Evolutionary conservation across 176 grass and related monocot genomes (phyloP).

Genomic region (Aegilops longissima): DNA sequence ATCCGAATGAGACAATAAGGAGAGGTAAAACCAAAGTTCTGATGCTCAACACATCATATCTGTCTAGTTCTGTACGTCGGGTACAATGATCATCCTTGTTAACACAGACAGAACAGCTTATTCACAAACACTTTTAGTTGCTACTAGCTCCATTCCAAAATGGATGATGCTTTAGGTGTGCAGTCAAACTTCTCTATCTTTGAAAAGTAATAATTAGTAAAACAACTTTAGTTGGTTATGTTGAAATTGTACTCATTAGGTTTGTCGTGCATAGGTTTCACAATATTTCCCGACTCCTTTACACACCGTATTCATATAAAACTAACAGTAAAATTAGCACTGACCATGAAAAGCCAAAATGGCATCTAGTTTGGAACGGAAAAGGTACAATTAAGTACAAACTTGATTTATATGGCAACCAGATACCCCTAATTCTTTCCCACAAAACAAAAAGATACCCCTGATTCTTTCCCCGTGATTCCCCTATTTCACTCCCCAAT

Average conservation of each 20-base stretch:
- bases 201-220: background rate
- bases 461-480: background rate
- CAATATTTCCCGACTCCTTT: background rate
- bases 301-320: background rate
- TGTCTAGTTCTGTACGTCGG: background rate
- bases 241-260: background rate
- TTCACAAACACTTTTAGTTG: background rate
- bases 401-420: background rate
- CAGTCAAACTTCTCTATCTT: background rate
- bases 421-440: background rate
- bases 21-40: background rate
- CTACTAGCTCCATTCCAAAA: background rate
- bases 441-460: background rate
- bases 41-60: background rate
- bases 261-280: background rate
- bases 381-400: background rate
- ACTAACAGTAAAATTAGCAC: background rate
- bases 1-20: background rate
- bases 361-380: background rate
- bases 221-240: background rate
- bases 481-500: background rate
- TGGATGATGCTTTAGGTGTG: background rate
- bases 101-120: background rate
- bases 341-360: background rate
- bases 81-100: constrained; percentile 8